Conservation (phyloP, 352 stramenopile species). For the Peronospora destructor region DNA sequence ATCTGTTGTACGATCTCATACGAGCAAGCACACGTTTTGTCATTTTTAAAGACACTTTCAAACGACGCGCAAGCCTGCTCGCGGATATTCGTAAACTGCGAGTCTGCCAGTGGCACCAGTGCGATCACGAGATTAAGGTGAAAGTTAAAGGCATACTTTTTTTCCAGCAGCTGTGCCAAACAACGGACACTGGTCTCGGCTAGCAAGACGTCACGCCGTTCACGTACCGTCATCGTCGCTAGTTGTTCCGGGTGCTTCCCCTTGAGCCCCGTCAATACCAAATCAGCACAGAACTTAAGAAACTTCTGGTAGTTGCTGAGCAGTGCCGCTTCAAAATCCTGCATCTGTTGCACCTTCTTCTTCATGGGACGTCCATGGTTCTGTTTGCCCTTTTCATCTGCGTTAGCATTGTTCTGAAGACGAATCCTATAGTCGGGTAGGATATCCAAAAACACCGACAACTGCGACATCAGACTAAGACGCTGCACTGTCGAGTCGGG, state of each 20-base stretch:
- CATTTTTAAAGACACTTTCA: conserved; percentile 58
- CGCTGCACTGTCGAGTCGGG: conserved; percentile 71
- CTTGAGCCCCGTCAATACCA: conserved; percentile 55
- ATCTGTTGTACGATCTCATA: conserved; percentile 82
- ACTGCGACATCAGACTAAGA: conserved; percentile 88
- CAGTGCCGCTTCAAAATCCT: conserved; percentile 70
- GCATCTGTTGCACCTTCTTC: conserved; percentile 85
- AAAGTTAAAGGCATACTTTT: conserved; percentile 85
- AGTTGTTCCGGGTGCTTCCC: conserved; percentile 45
- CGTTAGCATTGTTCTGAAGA: conserved; percentile 55
- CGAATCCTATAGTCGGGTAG: conserved; percentile 93
- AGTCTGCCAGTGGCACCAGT: conserved; percentile 75
- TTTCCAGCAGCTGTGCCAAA: conserved; percentile 70
- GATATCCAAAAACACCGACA: conserved; percentile 94
- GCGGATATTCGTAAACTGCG: conserved; percentile 45
- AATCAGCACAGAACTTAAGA: conserved; percentile 64
- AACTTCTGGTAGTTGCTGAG: conserved; percentile 81
- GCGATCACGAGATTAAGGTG: conserved; percentile 79
- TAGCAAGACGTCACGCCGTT: conserved; percentile 43
- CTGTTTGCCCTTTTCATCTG: conserved; percentile 80
- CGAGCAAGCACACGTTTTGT: conserved; percentile 62
- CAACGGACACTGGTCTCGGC: conserved; percentile 68
- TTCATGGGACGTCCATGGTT: conserved; percentile 73
- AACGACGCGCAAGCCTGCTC: conserved; percentile 58
- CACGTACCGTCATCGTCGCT: conserved; percentile 25